Conservation (phyloP, 2,329 filamentous ascomycete genomes). For the Fusarium sp. region DNA sequence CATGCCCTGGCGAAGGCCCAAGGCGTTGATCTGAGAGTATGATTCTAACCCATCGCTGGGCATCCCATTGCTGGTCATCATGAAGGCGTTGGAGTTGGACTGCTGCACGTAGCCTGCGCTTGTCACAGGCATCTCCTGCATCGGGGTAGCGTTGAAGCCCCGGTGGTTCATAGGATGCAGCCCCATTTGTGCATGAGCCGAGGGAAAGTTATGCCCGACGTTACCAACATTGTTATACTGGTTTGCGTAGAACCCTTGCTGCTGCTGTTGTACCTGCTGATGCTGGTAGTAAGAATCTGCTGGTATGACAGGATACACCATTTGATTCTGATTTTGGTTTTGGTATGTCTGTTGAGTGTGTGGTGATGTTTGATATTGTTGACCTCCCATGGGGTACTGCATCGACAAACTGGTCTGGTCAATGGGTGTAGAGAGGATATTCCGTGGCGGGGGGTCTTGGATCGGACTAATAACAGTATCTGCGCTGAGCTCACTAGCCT, state of each 20-base stretch:
- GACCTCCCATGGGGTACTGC: constrained; percentile 37
- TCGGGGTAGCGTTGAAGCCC: constrained; percentile 39
- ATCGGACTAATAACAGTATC: constrained; percentile 76
- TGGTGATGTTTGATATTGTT: constrained; percentile 36
- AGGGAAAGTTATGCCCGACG: constrained; percentile 45
- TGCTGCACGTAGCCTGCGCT: constrained; percentile 41
- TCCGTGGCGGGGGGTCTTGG: constrained; percentile 60
- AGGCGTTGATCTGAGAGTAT: constrained; percentile 49
- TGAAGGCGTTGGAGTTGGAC: constrained; percentile 36
- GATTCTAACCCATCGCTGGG: constrained; percentile 46
- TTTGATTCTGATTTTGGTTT: constrained; percentile 32
- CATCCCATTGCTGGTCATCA: constrained; percentile 44
- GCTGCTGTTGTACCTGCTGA: constrained; percentile 21
- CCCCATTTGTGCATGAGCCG: constrained; percentile 41
- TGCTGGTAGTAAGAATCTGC: constrained; percentile 38
- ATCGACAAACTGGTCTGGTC: constrained; percentile 37
- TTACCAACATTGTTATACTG: constrained; percentile 46
- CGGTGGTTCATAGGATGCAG: constrained; percentile 43
- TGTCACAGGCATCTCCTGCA: constrained; percentile 44
- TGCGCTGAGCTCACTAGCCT: constrained; percentile 61
- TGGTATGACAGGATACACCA: constrained; percentile 46
- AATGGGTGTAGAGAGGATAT: constrained; percentile 44
- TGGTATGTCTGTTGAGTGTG: constrained; percentile 38
- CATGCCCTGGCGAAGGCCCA: constrained; percentile 47
- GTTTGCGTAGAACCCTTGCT: constrained; percentile 39